These are phyloP conservation scores for Thalassiosira delicatula DNA, from an alignment of 352 stramenopile species.

Conservation along the genomic window DNA sequence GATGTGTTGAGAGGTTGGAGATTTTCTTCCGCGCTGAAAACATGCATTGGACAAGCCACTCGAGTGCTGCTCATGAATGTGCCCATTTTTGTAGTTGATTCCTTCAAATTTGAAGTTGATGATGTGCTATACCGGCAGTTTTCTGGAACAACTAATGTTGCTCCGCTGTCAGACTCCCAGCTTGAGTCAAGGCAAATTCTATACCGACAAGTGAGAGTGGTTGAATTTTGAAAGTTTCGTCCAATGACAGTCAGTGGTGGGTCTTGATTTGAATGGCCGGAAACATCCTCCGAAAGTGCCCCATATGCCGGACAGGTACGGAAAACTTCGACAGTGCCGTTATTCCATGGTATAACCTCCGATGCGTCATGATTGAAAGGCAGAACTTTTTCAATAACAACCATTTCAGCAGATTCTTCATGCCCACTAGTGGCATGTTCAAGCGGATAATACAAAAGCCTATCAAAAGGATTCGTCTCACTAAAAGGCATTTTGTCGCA, in stretches of 20 bases:
- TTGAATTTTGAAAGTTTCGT: slow-evolving; percentile 91
- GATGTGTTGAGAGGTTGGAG: slow-evolving; percentile 33
- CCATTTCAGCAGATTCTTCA: slow-evolving; percentile 86
- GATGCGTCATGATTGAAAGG: slow-evolving; percentile 87
- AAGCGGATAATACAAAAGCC: slow-evolving; percentile 80
- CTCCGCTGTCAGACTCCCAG: slow-evolving; percentile 31
- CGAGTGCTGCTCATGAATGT: slow-evolving; percentile 58
- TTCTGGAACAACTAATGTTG: slow-evolving; percentile 33
- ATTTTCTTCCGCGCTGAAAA: slow-evolving; percentile 23
- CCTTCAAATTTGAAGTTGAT: slow-evolving; percentile 25
- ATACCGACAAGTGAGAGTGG: slow-evolving; percentile 86
- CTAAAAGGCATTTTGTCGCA: slow-evolving; percentile 90
- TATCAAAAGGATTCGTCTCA: slow-evolving; percentile 73
- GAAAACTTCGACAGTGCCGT: slow-evolving; percentile 94
- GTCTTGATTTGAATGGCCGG: too few relatives aligned
- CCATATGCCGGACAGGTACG: slow-evolving; percentile 86
- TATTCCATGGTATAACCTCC: slow-evolving; percentile 88
- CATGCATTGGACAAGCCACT: slow-evolving; percentile 54
- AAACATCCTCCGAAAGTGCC: slow-evolving; percentile 24
- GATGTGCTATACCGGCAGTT: slow-evolving; percentile 28
- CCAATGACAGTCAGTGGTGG: slow-evolving; percentile 92
- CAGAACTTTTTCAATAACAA: slow-evolving; percentile 90
- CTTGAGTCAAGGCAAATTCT: slow-evolving; percentile 50
- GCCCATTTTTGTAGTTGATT: slow-evolving; percentile 34
- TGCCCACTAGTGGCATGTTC: slow-evolving; percentile 68